phyloP scores from a whole-genome alignment of 495 filamentous ascomycete genomes.

The Daldinia caldariorum region DNA sequence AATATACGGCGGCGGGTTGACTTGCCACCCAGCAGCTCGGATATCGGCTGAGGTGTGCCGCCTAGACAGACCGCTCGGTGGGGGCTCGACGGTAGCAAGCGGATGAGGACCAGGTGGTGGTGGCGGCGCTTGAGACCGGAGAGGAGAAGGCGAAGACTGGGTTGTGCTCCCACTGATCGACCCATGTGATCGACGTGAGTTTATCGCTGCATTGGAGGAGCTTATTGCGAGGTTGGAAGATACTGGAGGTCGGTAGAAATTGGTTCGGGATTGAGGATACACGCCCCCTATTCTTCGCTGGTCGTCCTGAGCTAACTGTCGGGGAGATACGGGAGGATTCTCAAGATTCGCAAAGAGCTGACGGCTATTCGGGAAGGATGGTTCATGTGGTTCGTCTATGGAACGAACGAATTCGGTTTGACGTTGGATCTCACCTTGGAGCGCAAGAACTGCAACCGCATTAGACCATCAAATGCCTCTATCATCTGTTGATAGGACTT shows the following conservation, averaged over 20 bases:
- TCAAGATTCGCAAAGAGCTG: conserved; percentile 81
- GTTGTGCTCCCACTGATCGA: conserved; percentile 73
- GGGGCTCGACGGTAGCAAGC: conserved; percentile 76
- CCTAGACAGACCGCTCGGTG: conserved; percentile 78
- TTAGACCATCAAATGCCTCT: conserved; percentile 41
- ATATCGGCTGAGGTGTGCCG: conserved; percentile 98
- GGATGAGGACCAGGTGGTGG: conserved; percentile 78
- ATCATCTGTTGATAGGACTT: conserved; percentile 48
- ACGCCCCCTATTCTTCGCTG: conserved; percentile 67
- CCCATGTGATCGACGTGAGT: conserved; percentile 79
- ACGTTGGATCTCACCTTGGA: conserved; percentile 87
- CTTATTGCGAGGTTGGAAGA: conserved; percentile 78
- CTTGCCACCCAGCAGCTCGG: conserved; percentile 86
- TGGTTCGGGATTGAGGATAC: conserved; percentile 56
- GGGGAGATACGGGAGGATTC: conserved; percentile 87
- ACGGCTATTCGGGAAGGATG: conserved; percentile 76
- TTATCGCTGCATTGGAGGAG: conserved; percentile 73
- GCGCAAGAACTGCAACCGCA: conserved; percentile 67
- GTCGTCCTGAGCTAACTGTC: conserved; percentile 88
- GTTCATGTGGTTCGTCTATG: conserved; percentile 79
- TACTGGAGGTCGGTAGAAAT: conserved; percentile 77
- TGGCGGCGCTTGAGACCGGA: conserved; percentile 74
- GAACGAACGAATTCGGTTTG: conserved; percentile 77
- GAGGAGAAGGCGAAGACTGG: conserved; percentile 76
- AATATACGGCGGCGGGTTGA: conserved; percentile 74